These are phyloP conservation scores for Adiantum capillusveneris DNA, from an alignment of 75 land plant species.

Conservation along the genomic window DNA sequence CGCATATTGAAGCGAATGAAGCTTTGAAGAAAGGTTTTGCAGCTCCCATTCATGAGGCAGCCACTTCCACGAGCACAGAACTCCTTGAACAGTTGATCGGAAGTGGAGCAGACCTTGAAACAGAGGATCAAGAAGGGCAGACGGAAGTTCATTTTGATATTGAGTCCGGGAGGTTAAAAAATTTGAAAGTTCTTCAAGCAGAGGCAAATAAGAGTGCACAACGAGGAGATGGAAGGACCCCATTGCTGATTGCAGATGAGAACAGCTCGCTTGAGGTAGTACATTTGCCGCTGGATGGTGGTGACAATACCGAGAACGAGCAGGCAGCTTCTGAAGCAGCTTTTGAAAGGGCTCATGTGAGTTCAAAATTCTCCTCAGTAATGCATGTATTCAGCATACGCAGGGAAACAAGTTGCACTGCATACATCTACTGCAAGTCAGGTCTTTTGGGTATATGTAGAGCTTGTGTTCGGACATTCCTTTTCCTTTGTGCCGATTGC, in stretches of 20 bases:
- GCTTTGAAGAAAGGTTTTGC: constrained; percentile 5
- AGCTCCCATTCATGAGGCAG: constrained; percentile 12
- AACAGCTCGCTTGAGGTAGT: constrained; percentile 42
- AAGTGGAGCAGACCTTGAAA: constrained; percentile 22
- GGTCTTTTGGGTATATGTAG: too few species aligned
- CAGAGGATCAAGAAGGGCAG: constrained; percentile 36
- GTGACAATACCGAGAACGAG: constrained; percentile 26
- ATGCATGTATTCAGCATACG: too few species aligned
- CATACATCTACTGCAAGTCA: too few species aligned
- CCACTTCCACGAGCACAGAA: constrained; percentile 6
- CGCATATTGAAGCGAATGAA: constrained; percentile 11
- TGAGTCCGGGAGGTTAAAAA: constrained; percentile 13
- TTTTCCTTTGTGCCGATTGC: too few species aligned
- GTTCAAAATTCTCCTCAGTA: too few species aligned
- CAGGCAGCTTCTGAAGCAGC: too few species aligned
- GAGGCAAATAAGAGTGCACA: constrained; percentile 47
- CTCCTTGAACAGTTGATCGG: constrained; percentile 13
- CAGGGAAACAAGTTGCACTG: too few species aligned
- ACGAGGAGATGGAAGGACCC: constrained; percentile 40
- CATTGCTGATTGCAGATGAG: constrained; percentile 55
- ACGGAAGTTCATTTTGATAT: constrained; percentile 45
- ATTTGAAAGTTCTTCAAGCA: constrained; percentile 28
- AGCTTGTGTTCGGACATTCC: too few species aligned
- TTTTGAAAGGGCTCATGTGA: too few species aligned
- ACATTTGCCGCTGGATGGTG: constrained; percentile 36